phyloP scores from a whole-genome alignment of 768 basidiomycete species.

The Saitozyma podzolica region DNA sequence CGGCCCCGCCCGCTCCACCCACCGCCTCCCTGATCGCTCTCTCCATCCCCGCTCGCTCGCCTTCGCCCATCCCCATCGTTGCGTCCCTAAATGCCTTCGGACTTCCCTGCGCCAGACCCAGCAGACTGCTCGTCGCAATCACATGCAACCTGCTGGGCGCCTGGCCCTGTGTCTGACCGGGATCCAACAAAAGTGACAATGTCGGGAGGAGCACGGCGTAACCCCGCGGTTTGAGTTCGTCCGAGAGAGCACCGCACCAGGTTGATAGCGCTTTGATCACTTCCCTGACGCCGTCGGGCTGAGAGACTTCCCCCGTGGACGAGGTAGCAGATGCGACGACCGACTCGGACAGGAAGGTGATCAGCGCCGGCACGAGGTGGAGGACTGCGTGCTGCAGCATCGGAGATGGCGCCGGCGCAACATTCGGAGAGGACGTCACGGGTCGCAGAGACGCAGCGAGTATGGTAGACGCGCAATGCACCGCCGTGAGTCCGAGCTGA shows the following conservation, averaged over 20 bases:
- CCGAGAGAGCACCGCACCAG: slow-evolving; percentile 62
- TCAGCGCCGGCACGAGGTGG: slow-evolving; percentile 73
- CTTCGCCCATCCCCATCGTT: slow-evolving; percentile 64
- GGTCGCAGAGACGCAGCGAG: slow-evolving; percentile 69
- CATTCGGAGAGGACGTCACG: slow-evolving; percentile 55
- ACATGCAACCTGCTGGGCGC: slow-evolving; percentile 55
- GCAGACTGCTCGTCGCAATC: slow-evolving; percentile 66
- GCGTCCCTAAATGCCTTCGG: slow-evolving; percentile 83
- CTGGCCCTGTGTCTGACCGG: slow-evolving; percentile 48
- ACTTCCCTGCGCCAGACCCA: slow-evolving; percentile 69
- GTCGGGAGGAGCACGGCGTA: slow-evolving; percentile 75
- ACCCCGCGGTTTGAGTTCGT: slow-evolving; percentile 62
- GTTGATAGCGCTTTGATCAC: slow-evolving; percentile 76
- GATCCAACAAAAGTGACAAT: slow-evolving; percentile 68
- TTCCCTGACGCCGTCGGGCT: slow-evolving; percentile 65
- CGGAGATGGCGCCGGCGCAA: slow-evolving; percentile 25
- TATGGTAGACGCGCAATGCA: slow-evolving; percentile 85
- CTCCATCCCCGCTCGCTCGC: slow-evolving; percentile 67
- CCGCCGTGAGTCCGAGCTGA: slow-evolving; percentile 77
- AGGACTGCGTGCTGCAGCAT: slow-evolving; percentile 68
- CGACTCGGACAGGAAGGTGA: slow-evolving; percentile 74
- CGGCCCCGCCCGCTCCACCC: slow-evolving; percentile 10
- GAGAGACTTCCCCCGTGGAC: background rate
- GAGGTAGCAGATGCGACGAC: slow-evolving; percentile 63
- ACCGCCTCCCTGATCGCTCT: slow-evolving; percentile 74